phyloP scores from a whole-genome alignment of 768 basidiomycete genomes.

The Daedaleopsis sinensis region DNA sequence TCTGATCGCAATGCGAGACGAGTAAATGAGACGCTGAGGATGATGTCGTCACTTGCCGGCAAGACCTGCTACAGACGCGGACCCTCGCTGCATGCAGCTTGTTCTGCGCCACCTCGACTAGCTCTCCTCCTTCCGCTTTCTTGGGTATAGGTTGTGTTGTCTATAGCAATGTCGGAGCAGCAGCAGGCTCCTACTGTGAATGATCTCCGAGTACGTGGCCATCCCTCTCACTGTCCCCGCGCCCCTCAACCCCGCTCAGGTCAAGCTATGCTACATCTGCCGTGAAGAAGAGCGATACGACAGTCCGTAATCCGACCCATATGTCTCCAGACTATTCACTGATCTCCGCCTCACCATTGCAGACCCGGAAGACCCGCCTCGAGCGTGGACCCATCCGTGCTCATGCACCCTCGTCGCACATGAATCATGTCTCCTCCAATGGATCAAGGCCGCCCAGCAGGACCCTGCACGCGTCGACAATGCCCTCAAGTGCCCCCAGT shows the following conservation, averaged over 20 bases:
- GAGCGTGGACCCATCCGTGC: conserved; percentile 79
- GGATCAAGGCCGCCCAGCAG: conserved; percentile 75
- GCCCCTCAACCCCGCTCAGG: conserved; percentile 32
- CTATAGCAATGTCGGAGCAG: conserved; percentile 1
- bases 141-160: too few relatives aligned
- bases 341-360: conserved; percentile 1
- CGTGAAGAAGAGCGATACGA: conserved; percentile 68
- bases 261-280: conserved; percentile 84
- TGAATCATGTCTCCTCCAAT: conserved; percentile 76
- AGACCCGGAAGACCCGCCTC: conserved; percentile 52
- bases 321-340: background rate
- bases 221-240: background rate
- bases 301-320: conserved; percentile 28
- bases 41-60: background rate
- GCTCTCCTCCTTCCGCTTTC: too few relatives aligned
- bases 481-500: conserved; percentile 82
- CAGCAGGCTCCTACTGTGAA: conserved; percentile 33
- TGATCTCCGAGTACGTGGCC: conserved; percentile 32
- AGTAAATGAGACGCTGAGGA: background rate
- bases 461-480: conserved; percentile 54
- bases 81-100: too few relatives aligned
- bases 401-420: conserved; percentile 81
- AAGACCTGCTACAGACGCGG: background rate
- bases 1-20: background rate
- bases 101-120: too few relatives aligned